Base-by-base conservation (phyloP, 495 filamentous ascomycete species). In the Antarctomyces pellizariae region DNA sequence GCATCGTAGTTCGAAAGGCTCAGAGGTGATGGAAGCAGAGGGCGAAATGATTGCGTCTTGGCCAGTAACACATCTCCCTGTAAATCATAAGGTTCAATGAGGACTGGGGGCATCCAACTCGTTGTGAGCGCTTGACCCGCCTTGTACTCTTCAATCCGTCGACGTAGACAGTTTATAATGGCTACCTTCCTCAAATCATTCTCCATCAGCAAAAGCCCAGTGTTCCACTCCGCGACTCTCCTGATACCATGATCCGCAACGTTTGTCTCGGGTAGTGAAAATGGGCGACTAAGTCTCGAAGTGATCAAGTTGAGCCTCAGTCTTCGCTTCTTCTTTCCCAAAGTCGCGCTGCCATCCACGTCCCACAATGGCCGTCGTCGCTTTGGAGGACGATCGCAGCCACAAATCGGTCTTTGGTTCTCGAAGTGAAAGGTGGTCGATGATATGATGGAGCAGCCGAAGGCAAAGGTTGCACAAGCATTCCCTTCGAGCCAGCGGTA, bases 241-340 rank as follows among this genome's bases (percentile, higher is more conserved):
- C 52, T 54, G 28, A 58, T 56, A 13, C 62, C 59, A 18, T 70
- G 55, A 43, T 68, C 62, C 28, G 70, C 50, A 29, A 75, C 68
- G 42, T 76, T 66, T 12, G 69, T 67, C 3, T 73, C 59, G 0
- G 73, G 73, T 7, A 56, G 48, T 1, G 71, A 72, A 40, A 66
- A 79, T 1, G 71, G 73, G 24, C 50, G 53, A 15, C 67, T 74
- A 1, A 78, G 60, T 10, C 68, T 55, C 3, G 70, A 75, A 3
- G 73, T 79, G 34, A 75, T 59, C 12, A 76, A 48, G 13, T 62
- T 47, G 11, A 65, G 46, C 3, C 66, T 58, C 9, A 78, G 39
- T 5, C 72, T 57, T 14, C 74, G 65, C 50, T 79, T 79, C 43
- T 56, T 62, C 18, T 54, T 36, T 10, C 58, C 29, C 1, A 34